Base-by-base conservation (phyloP, 768 basidiomycete species). In the Rhodotorula sphaerocarpa region DNA sequence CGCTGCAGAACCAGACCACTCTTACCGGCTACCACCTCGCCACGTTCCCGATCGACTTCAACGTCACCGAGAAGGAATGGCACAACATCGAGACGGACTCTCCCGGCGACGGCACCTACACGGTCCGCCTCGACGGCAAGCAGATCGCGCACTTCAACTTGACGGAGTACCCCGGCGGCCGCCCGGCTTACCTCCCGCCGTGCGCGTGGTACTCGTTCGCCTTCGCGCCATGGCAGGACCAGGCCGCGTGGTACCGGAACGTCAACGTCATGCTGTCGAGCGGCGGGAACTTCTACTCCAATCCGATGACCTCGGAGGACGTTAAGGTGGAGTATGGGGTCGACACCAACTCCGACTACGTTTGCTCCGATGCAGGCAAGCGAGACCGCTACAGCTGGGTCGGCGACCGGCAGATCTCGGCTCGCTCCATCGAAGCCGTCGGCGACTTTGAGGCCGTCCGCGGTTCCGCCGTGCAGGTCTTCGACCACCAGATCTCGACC, bases 241-340 rank as follows among this genome's bases (percentile, higher is more conserved):
- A 43, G 42, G 54, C 54, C 12, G 54, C 54, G 14, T 55, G 23
- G 30, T 55, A 43, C 25, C 54, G 54, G 16, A 55, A 55, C 42
- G 28, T 55, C n/a, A 50, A 50, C 48, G 23, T 50, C 28, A 50
- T 28, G 5, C 30, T 50, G 15, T 3, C 48, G 5, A 5, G 28
- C 28, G 48, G 48, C 48, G 15, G 15, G 28, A 50, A 31, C 48
- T 50, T 23, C n/a, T 50, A 50, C 30, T 31, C 28, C 15, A 52
- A 41, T n/a, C 20, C 20, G 34, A n/a, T 52, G 31, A 33, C 33
- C 21, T 18, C 20, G 14, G n/a, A 41, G 34, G 51, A 41, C 23
- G 36, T 39, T 11, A n/a, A 36, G 14, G 34, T 34, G 3, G 54
- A 55, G 42, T 55, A 43, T 30, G 54, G 54, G 4, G 42, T 55